These are phyloP conservation scores for Aspergillus ostianus DNA, from an alignment of 495 filamentous ascomycete genomes.

Conservation along the genomic window DNA sequence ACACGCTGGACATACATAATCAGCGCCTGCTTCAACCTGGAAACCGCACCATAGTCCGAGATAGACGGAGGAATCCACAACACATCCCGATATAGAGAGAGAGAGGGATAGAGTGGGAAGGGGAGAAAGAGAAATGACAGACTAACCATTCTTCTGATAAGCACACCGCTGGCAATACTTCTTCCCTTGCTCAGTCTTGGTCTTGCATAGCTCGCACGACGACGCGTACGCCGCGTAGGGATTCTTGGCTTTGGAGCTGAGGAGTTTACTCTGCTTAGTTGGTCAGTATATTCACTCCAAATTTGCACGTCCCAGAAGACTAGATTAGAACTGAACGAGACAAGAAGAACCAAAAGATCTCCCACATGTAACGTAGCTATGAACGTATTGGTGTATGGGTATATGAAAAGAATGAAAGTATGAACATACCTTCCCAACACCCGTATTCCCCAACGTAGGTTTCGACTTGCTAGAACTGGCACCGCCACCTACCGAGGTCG, in stretches of 20 bases:
- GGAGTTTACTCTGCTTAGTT: constrained; percentile 58
- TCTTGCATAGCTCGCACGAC: constrained; percentile 60
- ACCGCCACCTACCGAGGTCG: constrained; percentile 53
- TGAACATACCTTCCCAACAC: constrained; percentile 33
- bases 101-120: no score
- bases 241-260: constrained; percentile 66
- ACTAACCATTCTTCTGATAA: constrained; percentile 61
- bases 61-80: not conserved
- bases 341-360: no score
- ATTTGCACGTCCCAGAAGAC: no score
- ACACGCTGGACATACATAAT: constrained; percentile 46
- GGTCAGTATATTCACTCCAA: no score
- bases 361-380: no score
- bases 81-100: no score
- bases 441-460: constrained; percentile 35
- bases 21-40: not conserved
- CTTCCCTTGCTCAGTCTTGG: constrained; percentile 61
- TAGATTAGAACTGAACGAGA: no score
- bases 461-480: constrained; percentile 47
- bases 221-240: constrained; percentile 67
- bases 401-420: no score
- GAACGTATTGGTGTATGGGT: no score
- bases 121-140: constrained; percentile 15
- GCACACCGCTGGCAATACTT: constrained; percentile 66
- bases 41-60: no score